A percentile compares a stretch with the other conserved stretches of the same genome.
Evolutionary conservation across 2,329 filamentous ascomycete genomes (phyloP).

Genomic region (Trichoderma guizhouense): DNA sequence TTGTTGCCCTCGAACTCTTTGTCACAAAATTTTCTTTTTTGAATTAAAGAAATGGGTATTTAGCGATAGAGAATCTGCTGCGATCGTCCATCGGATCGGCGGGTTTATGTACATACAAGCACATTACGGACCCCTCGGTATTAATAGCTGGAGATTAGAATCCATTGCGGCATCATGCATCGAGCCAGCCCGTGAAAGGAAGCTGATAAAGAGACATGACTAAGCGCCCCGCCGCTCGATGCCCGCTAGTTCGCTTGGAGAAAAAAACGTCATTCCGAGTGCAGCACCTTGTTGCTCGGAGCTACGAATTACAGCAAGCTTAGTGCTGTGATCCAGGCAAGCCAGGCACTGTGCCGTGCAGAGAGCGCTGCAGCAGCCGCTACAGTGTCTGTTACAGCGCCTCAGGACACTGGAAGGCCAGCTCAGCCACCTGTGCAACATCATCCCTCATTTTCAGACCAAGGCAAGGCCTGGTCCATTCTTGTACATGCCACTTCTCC

Average conservation of each 20-base stretch:
- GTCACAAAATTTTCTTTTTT: no score
- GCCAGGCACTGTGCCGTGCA: neutral
- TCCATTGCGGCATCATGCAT: neutral
- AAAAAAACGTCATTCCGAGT: conserved; percentile 2
- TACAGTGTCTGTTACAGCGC: neutral
- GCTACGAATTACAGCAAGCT: neutral
- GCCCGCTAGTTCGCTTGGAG: neutral
- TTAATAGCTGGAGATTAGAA: neutral
- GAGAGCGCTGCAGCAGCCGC: neutral
- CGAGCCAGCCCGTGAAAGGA: neutral
- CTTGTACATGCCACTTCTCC: conserved; percentile 13
- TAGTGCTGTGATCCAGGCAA: neutral
- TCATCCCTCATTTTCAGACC: conserved; percentile 5
- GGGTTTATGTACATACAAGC: neutral
- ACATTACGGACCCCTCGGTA: neutral
- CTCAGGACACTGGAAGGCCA: neutral
- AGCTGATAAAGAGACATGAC: neutral
- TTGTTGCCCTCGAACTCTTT: neutral
- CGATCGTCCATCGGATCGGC: no score
- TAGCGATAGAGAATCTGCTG: neutral
- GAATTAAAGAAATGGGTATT: neutral
- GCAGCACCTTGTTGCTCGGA: neutral
- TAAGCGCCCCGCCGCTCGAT: neutral
- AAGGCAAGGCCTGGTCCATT: neutral
- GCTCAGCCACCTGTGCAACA: conserved; percentile 3